These are phyloP conservation scores for Sporothrix dimorphospora DNA, from an alignment of 2,329 filamentous ascomycete species.

Conservation along the genomic window DNA sequence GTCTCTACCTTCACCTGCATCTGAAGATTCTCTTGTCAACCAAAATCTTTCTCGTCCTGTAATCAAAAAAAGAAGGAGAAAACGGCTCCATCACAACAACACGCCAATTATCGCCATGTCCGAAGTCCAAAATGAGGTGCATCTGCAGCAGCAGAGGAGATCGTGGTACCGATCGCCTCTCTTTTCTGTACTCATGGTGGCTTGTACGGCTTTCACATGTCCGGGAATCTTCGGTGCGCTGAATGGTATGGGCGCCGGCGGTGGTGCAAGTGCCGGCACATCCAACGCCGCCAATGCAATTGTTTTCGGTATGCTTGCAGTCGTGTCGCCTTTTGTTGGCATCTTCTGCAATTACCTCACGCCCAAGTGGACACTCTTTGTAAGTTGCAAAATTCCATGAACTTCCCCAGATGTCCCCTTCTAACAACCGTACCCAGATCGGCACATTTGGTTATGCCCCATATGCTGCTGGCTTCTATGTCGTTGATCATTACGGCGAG, in stretches of 20 bases:
- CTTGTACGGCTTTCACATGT: constrained; percentile 41
- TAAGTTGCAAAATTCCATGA: background rate
- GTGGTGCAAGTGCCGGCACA: constrained; percentile 27
- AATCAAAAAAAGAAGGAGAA: background rate
- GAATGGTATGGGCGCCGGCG: constrained; percentile 37
- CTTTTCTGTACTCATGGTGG: constrained; percentile 25
- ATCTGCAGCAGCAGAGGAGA: background rate
- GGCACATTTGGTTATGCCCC: constrained; percentile 25
- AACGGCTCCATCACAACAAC: background rate
- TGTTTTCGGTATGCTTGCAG: constrained; percentile 23
- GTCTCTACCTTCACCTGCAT: too few relatives aligned
- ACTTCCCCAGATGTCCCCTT: background rate
- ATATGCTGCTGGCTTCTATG: constrained; percentile 26
- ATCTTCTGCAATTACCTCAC: constrained; percentile 21
- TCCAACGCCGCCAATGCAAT: constrained; percentile 30
- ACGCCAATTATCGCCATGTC: background rate
- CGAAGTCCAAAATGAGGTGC: background rate
- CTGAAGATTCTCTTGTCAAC: background rate
- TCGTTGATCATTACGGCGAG: constrained; percentile 20
- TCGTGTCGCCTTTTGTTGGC: constrained; percentile 17
- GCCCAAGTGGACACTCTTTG: constrained; percentile 27
- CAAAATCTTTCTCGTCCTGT: background rate
- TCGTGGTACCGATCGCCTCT: constrained; percentile 27
- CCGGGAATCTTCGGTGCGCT: constrained; percentile 39
- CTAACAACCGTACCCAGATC: constrained; percentile 13